Percentiles rank a stretch among this genome's conserved stretches.
phyloP scores from a whole-genome alignment of 2,329 filamentous ascomycete species.

The Alternaria novae-zelandiae region DNA sequence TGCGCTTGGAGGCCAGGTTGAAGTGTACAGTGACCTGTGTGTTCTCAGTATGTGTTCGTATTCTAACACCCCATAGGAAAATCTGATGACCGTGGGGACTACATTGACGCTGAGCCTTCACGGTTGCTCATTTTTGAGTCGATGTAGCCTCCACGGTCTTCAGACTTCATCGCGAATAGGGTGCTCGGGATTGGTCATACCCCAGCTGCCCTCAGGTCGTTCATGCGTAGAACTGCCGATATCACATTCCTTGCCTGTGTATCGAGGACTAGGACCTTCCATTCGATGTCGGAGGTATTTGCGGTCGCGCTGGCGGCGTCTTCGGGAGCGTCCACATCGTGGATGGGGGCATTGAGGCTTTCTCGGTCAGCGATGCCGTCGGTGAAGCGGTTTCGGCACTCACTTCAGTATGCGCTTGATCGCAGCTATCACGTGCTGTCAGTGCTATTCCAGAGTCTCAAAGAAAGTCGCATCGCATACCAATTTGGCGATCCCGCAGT shows the following conservation, averaged over 20 bases:
- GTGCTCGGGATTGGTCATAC: conserved; percentile 41
- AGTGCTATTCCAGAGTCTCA: conserved; percentile 1
- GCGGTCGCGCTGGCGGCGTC: conserved; percentile 58
- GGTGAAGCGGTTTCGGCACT: background rate
- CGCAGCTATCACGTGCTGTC: conserved; percentile 65
- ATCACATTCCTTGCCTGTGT: conserved; percentile 92
- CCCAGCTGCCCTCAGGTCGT: conserved; percentile 90
- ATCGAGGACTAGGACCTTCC: conserved; percentile 84
- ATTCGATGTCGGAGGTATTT: conserved; percentile 15
- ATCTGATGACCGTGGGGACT: background rate
- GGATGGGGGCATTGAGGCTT: conserved; percentile 73
- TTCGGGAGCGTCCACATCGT: conserved; percentile 61
- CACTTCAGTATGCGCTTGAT: conserved; percentile 91
- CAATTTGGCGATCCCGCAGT: conserved; percentile 73
- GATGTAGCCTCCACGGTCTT: background rate
- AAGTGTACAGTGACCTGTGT: conserved; percentile 41
- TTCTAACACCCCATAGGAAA: background rate
- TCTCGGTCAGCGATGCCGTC: background rate
- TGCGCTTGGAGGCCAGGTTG: conserved; percentile 79
- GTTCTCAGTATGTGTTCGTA: conserved; percentile 67
- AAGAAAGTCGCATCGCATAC: conserved; percentile 15
- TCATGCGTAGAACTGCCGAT: conserved; percentile 92
- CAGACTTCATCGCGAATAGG: background rate
- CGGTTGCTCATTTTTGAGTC: too few relatives aligned
- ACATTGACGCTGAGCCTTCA: background rate